Conservation (phyloP, 2,329 filamentous ascomycete species). For the Coniochaeta prunicola region DNA sequence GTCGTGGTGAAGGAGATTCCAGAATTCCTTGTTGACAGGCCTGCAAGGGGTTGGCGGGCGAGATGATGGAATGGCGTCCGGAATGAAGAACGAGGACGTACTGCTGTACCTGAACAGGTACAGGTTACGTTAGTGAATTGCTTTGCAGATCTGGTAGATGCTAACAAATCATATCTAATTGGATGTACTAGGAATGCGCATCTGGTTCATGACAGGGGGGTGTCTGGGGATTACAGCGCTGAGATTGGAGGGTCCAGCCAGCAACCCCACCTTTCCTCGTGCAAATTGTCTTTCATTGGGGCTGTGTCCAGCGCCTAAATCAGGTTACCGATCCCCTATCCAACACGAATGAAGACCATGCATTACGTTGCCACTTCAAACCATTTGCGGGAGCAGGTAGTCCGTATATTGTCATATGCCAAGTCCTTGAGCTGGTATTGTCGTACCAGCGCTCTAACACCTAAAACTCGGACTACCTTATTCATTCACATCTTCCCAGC, state of each 20-base stretch:
- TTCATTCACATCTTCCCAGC: no score
- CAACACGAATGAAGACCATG: background rate
- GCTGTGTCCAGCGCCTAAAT: background rate
- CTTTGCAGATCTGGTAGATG: background rate
- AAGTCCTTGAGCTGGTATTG: no score
- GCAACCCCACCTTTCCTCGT: background rate
- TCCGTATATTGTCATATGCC: background rate
- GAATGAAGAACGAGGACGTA: background rate
- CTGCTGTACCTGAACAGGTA: background rate
- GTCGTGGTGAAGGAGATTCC: background rate
- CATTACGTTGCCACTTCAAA: background rate
- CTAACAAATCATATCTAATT: background rate
- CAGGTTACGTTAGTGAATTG: background rate
- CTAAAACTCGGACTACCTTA: no score
- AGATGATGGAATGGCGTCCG: background rate
- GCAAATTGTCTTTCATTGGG: background rate
- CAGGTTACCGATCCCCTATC: background rate
- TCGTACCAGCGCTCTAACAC: no score
- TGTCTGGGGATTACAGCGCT: background rate
- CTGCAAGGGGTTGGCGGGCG: constrained; percentile 1
- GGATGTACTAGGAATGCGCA: background rate
- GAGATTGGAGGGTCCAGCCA: background rate
- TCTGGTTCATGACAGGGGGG: background rate
- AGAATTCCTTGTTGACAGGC: background rate
- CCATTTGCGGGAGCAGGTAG: background rate